Conservation (phyloP, 2,329 filamentous ascomycete species). For the Penicillium aurantiogriseum region DNA sequence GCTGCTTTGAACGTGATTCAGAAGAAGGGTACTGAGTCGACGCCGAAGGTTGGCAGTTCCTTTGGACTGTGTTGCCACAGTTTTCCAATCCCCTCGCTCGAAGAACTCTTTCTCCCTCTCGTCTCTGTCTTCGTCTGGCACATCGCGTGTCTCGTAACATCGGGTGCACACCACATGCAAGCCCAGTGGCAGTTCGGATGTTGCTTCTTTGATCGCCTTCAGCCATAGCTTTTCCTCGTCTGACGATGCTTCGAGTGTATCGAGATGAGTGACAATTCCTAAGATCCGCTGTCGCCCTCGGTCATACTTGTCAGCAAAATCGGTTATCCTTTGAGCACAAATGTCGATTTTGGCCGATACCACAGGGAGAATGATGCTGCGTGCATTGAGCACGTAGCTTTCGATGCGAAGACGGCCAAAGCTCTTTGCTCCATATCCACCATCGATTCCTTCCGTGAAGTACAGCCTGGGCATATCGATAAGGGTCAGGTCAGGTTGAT, state of each 20-base stretch:
- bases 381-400: slow-evolving; percentile 56
- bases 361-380: slow-evolving; percentile 61
- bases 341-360: slow-evolving; percentile 52
- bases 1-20: neutral
- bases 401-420: slow-evolving; percentile 52
- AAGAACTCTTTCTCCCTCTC: slow-evolving; percentile 11
- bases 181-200: slow-evolving; percentile 45
- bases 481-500: slow-evolving; percentile 59
- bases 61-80: neutral
- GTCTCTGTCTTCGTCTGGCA: neutral
- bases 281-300: slow-evolving; percentile 35
- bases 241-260: slow-evolving; percentile 38
- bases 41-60: neutral
- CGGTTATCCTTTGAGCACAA: slow-evolving; percentile 58
- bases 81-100: slow-evolving; percentile 28
- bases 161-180: slow-evolving; percentile 37
- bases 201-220: slow-evolving; percentile 42
- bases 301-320: slow-evolving; percentile 44
- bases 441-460: slow-evolving; percentile 47
- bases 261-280: slow-evolving; percentile 51
- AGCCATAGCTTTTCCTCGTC: slow-evolving; percentile 38
- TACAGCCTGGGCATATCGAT: slow-evolving; percentile 63
- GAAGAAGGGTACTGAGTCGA: neutral
- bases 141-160: neutral
- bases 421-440: slow-evolving; percentile 53